Evolutionary conservation across 1,139 yeast genomes (phyloP), one percentile per base, ranked within the genome.

Genomic region (Suhomyces maxii): DNA sequence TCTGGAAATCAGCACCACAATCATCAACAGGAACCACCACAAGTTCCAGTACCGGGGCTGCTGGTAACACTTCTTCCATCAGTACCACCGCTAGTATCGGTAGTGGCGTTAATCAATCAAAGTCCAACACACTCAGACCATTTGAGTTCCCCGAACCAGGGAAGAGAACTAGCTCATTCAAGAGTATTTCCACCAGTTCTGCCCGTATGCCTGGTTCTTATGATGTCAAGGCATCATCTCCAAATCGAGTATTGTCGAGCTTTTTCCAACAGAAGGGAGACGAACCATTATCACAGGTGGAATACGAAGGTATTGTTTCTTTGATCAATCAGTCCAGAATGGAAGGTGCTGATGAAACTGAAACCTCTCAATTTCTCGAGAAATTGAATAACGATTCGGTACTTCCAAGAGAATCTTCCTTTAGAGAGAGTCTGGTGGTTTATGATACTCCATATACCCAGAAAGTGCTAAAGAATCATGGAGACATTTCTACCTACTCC

Each of bases 281-380:
- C 49, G 68, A 69, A 13, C 91, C 95, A 8, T 70, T 90, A 49
- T 76, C 84, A 9, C 90, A 85, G 13, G 73, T 89, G 41, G 98
- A 91, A 63, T 79, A 84, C 53, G 95, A 86, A 59, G 97, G 97
- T 5, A 96, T 90, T 0, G 65, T 87, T 58, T 80, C 95, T 76
- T 61, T 79, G 62, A 50, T 72, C 3, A 40, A 37, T 23, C 26
- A 34, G 45, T 61, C 73, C 6, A 43, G 43, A 36, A 7, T 34
- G 58, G 41, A 39, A 2, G n/a, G 30, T 8, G 31, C 18, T 8
- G 13, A 37, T 18, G 41, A 41, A 23, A 28, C 31, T 11, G 11
- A 28, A 11, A 28, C 31, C n/a, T 7, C 37, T 6, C 10, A 36
- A 6, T 8, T 26, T n/a, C 34, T 8, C 18, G 30, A 31, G 7